Conservation (phyloP, 2,329 filamentous ascomycete genomes). For the Sarocladium kiliense region DNA sequence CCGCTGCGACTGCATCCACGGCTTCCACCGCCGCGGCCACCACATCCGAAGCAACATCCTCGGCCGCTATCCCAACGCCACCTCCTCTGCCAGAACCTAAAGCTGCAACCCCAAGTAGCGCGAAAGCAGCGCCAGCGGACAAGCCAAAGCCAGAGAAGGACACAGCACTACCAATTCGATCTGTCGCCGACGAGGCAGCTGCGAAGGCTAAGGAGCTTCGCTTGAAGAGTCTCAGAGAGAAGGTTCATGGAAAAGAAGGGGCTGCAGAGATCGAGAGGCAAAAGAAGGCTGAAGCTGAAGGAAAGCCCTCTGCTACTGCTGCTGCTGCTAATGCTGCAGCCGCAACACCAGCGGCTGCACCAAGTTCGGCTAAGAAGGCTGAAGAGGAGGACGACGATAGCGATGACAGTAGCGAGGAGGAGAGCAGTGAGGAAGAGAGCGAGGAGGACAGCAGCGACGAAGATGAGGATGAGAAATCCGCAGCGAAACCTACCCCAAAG, state of each 20-base stretch:
- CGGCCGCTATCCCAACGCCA: conserved; percentile 17
- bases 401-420: conserved; percentile 13
- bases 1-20: conserved; percentile 18
- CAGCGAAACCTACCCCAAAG: conserved; percentile 20
- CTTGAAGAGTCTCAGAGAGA: conserved; percentile 47
- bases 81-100: conserved; percentile 18
- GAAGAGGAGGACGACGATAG: conserved; percentile 13
- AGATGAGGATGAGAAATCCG: conserved; percentile 10
- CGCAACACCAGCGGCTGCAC: background rate
- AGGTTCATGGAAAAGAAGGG: conserved; percentile 44
- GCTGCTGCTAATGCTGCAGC: conserved; percentile 11
- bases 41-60: conserved; percentile 16
- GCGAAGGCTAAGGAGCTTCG: conserved; percentile 57
- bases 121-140: conserved; percentile 13
- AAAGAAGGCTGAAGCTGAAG: conserved; percentile 15
- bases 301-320: conserved; percentile 1
- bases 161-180: conserved; percentile 39
- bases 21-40: conserved; percentile 15
- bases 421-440: conserved; percentile 11
- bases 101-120: conserved; percentile 13
- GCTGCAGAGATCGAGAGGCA: conserved; percentile 15
- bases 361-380: background rate
- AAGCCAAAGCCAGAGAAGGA: conserved; percentile 19
- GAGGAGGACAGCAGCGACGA: conserved; percentile 9
- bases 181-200: conserved; percentile 60